These are phyloP conservation scores for Gloeophyllum trabeum DNA, from an alignment of 768 basidiomycete species.

Conservation along the genomic window DNA sequence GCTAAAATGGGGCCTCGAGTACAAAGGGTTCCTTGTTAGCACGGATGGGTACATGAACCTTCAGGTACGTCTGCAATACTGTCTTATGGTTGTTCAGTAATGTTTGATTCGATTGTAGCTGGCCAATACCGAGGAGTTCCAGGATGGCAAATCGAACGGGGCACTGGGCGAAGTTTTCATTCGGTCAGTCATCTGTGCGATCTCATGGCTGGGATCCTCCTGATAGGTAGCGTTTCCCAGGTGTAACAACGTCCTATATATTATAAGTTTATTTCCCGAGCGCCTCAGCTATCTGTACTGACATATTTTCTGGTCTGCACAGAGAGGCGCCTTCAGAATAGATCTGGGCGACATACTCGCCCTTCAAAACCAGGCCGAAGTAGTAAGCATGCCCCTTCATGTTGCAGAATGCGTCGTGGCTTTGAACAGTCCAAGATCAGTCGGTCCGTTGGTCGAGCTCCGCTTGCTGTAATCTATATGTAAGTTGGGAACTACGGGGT, in stretches of 20 bases:
- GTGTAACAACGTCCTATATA: conserved; percentile 95
- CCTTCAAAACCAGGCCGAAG: too few species aligned
- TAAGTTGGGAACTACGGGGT: too few species aligned
- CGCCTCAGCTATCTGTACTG: too few species aligned
- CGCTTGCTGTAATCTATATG: too few species aligned
- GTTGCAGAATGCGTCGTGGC: too few species aligned
- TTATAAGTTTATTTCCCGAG: conserved; percentile 75
- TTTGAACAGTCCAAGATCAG: too few species aligned
- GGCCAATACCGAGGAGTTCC: conserved; percentile 98
- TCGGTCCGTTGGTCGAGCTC: too few species aligned
- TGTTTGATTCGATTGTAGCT: conserved; percentile 36
- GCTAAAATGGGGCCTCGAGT: conserved; percentile 98
- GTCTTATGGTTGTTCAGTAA: conserved; percentile 1
- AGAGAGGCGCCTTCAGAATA: conserved; percentile 63
- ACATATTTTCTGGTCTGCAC: conserved; percentile 29
- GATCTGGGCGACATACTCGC: too few species aligned
- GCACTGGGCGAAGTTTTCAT: conserved; percentile 99
- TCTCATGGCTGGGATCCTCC: not conserved
- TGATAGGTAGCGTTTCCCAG: conserved; percentile 24
- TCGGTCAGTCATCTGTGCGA: conserved; percentile 36
- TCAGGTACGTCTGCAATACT: conserved; percentile 49
- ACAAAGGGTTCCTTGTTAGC: conserved; percentile 97
- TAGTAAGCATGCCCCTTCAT: too few species aligned
- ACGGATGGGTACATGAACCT: conserved; percentile 99
- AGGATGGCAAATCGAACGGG: conserved; percentile 91